Base-by-base conservation (phyloP, 495 filamentous ascomycete genomes). In the Neurospora sp. region DNA sequence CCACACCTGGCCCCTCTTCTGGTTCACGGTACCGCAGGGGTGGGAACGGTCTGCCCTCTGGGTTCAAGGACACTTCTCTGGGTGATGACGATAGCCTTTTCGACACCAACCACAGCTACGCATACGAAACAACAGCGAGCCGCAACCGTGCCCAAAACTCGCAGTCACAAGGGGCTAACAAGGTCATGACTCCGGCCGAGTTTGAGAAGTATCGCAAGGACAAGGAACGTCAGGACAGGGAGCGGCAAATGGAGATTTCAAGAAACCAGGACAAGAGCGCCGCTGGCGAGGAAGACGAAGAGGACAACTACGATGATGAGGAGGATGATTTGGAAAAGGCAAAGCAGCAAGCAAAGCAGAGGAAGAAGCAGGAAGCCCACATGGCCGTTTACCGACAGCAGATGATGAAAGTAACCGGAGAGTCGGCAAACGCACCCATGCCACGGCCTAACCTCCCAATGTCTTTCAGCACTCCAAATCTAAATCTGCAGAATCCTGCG, bases 331-430 rank as follows among this genome's bases (percentile, higher is more conserved):
- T 84, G 3, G 93, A 97, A 78, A 91, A 90, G 75, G 87, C 89
- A 39, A 91, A 87, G 73, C 86, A 92, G 70, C 83, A 90, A 40
- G 89, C 91, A 59, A 90, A 90, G 77, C 92, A 94, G 74, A 87
- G 95, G 73, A 87, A 89, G 72, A 96, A 95, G 82, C 94, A 97
- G 76, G 93, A 97, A 78, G 95, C 94, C 10, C 93, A 96, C 79
- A 87, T 97, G 79, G 85, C 93, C 14, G 90, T 98, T 8, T 97
- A 97, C 78, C 89, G 96, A 68, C 95, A 98, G 78, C 91, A 95
- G 79, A 97, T 98, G 94, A 96, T 94, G 93, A 97, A 97, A 78
- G 91, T 96, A 22, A 97, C 93, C 8, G 94, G 94, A 69, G 92
- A 93, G 75, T 82, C 86, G 8, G 80, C 84, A 70, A 86, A 85